Conservation (phyloP, 2,329 filamentous ascomycete species). For the Fusarium piperis region DNA sequence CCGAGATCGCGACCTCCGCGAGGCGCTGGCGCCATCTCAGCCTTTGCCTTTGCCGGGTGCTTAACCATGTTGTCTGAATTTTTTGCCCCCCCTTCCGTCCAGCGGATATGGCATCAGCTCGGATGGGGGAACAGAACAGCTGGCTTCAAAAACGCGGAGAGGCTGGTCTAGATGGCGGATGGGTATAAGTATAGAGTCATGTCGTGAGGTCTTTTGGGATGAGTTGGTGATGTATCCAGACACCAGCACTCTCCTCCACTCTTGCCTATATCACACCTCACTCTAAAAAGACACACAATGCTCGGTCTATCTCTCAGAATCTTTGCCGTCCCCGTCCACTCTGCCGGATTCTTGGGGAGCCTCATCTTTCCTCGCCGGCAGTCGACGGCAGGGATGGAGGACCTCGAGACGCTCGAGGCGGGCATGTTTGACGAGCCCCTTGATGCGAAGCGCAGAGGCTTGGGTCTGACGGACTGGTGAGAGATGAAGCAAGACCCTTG, state of each 20-base stretch:
- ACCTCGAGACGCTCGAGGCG: constrained; percentile 23
- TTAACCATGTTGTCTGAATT: too few species aligned
- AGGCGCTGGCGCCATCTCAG: background rate
- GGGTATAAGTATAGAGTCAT: background rate
- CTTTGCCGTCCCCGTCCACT: constrained; percentile 32
- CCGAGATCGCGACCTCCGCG: background rate
- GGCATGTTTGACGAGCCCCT: constrained; percentile 33
- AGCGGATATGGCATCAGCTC: background rate
- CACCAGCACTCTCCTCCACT: background rate
- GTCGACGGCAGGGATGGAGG: constrained; percentile 23
- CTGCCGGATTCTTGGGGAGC: constrained; percentile 21
- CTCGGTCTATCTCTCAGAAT: constrained; percentile 29
- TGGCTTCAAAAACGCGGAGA: background rate
- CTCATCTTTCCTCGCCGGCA: constrained; percentile 28
- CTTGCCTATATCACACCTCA: too few species aligned
- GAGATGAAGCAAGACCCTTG: background rate
- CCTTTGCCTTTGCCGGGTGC: background rate
- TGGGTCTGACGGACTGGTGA: constrained; percentile 32
- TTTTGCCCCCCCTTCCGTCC: background rate
- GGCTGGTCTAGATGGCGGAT: background rate
- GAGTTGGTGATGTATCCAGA: background rate
- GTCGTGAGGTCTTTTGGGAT: background rate
- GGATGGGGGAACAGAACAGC: background rate
- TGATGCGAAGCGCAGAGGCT: constrained; percentile 15
- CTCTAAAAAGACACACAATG: constrained; percentile 17